phyloP scores from a whole-genome alignment of 345 rosid species.

The Aegle marmelos region DNA sequence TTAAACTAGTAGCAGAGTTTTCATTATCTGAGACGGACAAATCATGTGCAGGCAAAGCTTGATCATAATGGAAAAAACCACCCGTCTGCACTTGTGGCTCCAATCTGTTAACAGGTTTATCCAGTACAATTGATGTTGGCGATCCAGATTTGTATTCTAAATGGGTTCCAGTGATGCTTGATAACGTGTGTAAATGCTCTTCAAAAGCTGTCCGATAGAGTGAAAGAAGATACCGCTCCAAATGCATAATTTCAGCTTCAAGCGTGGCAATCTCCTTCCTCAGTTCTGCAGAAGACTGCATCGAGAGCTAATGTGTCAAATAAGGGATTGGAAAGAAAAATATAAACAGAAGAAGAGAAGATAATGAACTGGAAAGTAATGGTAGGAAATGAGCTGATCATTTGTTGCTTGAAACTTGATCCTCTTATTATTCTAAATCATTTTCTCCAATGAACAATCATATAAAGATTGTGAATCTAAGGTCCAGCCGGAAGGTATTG shows the following conservation, averaged over 20 bases:
- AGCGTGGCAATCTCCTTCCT: constrained; percentile 64
- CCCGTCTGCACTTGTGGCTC: constrained; percentile 25
- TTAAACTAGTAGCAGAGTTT: constrained; percentile 36
- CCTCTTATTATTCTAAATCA: not conserved
- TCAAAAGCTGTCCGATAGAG: constrained; percentile 67
- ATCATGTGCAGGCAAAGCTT: constrained; percentile 40
- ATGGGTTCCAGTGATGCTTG: constrained; percentile 26
- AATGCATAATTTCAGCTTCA: constrained; percentile 62
- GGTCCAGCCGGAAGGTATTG: not conserved
- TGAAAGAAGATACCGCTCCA: constrained; percentile 68
- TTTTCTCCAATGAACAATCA: not conserved
- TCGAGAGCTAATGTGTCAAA: not conserved
- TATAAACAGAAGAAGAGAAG: not conserved
- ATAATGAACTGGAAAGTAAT: not conserved
- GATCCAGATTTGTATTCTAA: constrained; percentile 28
- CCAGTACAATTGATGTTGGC: constrained; percentile 15
- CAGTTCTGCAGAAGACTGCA: constrained; percentile 62
- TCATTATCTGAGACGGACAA: constrained; percentile 34
- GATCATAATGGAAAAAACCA: constrained; percentile 29
- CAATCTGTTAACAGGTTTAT: constrained; percentile 25
- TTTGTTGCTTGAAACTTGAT: not conserved
- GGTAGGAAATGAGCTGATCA: not conserved
- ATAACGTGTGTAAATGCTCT: constrained; percentile 37
- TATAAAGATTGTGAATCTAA: not conserved
- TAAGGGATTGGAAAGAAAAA: not conserved